Conservation (phyloP, 495 filamentous ascomycete species). For the Aspergillus taichungensis region DNA sequence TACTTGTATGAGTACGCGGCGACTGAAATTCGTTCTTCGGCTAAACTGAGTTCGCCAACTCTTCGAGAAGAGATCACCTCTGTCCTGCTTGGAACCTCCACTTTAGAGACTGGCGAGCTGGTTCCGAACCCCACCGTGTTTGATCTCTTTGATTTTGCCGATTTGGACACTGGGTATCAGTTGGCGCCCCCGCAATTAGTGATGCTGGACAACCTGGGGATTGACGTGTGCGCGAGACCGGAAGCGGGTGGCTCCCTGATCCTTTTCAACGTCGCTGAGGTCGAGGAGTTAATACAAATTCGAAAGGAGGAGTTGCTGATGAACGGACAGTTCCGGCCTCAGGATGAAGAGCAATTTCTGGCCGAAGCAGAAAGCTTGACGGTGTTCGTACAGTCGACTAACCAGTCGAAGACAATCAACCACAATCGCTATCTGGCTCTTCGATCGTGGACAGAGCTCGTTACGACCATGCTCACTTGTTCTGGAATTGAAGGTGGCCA, state of each 20-base stretch:
- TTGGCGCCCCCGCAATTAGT: conserved; percentile 39
- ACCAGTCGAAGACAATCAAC: conserved; percentile 52
- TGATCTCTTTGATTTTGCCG: conserved; percentile 87
- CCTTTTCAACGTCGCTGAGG: conserved; percentile 47
- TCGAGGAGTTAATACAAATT: conserved; percentile 54
- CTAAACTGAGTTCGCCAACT: conserved; percentile 58
- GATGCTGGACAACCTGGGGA: conserved; percentile 52
- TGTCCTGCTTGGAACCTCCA: conserved; percentile 67
- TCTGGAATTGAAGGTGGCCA: conserved; percentile 61
- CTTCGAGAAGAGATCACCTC: conserved; percentile 70
- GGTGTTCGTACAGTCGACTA: conserved; percentile 57
- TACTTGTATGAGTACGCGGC: conserved; percentile 74
- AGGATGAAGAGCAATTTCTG: conserved; percentile 49
- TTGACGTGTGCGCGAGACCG: conserved; percentile 48
- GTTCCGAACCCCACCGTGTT: conserved; percentile 65
- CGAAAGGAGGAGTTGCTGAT: conserved; percentile 44
- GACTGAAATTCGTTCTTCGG: conserved; percentile 72
- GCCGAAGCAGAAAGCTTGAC: conserved; percentile 49
- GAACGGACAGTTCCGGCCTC: conserved; percentile 39
- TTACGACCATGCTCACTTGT: conserved; percentile 67
- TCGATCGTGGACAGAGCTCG: conserved; percentile 70
- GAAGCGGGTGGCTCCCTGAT: conserved; percentile 36
- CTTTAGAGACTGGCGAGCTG: conserved; percentile 50
- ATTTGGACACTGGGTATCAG: conserved; percentile 51
- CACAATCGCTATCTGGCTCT: conserved; percentile 55